phyloP scores from a whole-genome alignment of 2,329 filamentous ascomycete species.

The Malbranchea cinnamomea region DNA sequence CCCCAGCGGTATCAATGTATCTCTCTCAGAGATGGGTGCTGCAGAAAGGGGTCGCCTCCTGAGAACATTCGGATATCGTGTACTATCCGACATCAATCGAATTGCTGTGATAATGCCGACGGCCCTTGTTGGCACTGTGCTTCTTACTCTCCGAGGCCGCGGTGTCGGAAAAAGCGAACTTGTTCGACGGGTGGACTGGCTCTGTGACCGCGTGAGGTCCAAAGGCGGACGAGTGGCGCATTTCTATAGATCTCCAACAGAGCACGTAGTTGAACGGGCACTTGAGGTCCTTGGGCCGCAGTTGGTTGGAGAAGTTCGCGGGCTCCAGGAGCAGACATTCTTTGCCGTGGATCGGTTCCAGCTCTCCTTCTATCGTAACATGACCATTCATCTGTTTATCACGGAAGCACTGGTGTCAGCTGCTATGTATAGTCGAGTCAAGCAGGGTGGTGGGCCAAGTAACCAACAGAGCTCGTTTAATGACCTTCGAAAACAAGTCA shows the following conservation, averaged over 20 bases:
- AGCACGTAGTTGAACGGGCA: slow-evolving; percentile 72
- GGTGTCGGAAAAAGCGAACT: slow-evolving; percentile 82
- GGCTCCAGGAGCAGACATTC: slow-evolving; percentile 78
- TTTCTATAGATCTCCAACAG: slow-evolving; percentile 66
- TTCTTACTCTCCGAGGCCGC: slow-evolving; percentile 78
- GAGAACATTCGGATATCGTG: slow-evolving; percentile 77
- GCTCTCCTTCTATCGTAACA: slow-evolving; percentile 94
- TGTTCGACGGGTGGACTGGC: slow-evolving; percentile 77
- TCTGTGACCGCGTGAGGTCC: slow-evolving; percentile 62
- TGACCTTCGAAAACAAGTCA: slow-evolving; percentile 62
- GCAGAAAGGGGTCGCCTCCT: slow-evolving; percentile 56
- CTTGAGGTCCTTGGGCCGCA: slow-evolving; percentile 84
- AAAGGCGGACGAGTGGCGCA: slow-evolving; percentile 90
- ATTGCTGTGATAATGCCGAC: slow-evolving; percentile 98
- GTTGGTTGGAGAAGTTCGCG: slow-evolving; percentile 65
- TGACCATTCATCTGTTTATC: slow-evolving; percentile 98
- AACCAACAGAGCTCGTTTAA: slow-evolving; percentile 64
- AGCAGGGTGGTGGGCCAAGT: slow-evolving; percentile 71
- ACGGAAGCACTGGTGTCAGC: slow-evolving; percentile 81
- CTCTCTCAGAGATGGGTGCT: slow-evolving; percentile 29
- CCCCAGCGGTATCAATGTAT: slow-evolving; percentile 20
- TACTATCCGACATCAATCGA: slow-evolving; percentile 84
- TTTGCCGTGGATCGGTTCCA: slow-evolving; percentile 95
- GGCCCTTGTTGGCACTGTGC: slow-evolving; percentile 81
- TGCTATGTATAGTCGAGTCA: slow-evolving; percentile 80